phyloP scores from a whole-genome alignment of 257 asterid species.

The Knoxia roxburghii region DNA sequence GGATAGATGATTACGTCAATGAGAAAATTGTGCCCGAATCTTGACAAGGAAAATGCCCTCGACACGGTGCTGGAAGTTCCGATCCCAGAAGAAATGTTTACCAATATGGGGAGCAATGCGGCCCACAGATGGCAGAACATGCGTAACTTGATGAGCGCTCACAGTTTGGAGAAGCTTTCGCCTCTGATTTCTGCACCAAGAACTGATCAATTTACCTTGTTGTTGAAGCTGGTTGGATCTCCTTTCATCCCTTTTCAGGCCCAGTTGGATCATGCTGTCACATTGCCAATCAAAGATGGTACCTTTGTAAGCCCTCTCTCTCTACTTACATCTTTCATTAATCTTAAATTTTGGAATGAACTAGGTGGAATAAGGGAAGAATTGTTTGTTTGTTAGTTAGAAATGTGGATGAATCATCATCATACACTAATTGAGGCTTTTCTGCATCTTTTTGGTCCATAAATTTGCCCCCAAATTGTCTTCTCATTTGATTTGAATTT shows the following conservation, averaged over 20 bases:
- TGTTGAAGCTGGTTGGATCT: slow-evolving; percentile 74
- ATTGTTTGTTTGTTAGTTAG: neutral
- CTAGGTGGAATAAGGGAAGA: too few relatives aligned
- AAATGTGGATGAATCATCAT: too few relatives aligned
- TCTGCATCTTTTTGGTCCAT: too few relatives aligned
- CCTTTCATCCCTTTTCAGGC: slow-evolving; percentile 74
- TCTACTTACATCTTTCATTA: neutral
- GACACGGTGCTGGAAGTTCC: slow-evolving; percentile 92
- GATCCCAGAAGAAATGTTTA: slow-evolving; percentile 78
- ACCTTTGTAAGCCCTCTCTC: slow-evolving; percentile 45
- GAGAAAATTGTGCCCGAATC: slow-evolving; percentile 63
- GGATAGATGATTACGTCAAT: slow-evolving; percentile 22
- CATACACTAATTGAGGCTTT: too few relatives aligned
- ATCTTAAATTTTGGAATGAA: neutral
- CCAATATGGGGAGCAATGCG: slow-evolving; percentile 59
- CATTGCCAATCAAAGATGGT: slow-evolving; percentile 50
- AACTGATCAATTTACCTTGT: slow-evolving; percentile 61
- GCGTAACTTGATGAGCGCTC: slow-evolving; percentile 55
- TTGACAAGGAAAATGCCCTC: slow-evolving; percentile 57
- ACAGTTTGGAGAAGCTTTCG: slow-evolving; percentile 29
- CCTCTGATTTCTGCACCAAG: slow-evolving; percentile 18
- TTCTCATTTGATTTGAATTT: too few relatives aligned
- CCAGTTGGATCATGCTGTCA: slow-evolving; percentile 47
- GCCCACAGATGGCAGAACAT: slow-evolving; percentile 71
- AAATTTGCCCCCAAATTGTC: too few relatives aligned